These are phyloP conservation scores for Pachysolen tannophilus DNA, from an alignment of 805 yeast species.

Conservation along the genomic window DNA sequence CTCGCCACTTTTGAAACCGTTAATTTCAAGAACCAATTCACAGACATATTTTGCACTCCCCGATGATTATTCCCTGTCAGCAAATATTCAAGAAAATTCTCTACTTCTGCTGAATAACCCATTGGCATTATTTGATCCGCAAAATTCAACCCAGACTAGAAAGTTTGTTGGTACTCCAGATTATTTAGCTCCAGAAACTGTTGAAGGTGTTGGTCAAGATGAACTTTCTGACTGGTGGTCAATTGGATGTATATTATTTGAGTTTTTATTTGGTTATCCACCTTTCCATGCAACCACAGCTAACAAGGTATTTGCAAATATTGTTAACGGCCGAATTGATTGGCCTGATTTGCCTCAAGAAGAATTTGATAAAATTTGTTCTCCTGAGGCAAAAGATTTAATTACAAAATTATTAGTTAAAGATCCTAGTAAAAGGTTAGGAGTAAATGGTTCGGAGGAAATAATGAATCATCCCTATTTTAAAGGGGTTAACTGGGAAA, in stretches of 20 bases:
- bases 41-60: slow-evolving; percentile 50
- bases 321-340: slow-evolving; percentile 61
- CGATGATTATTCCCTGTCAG: slow-evolving; percentile 34
- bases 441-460: slow-evolving; percentile 72
- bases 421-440: slow-evolving; percentile 64
- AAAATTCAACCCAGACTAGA: slow-evolving; percentile 42
- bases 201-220: slow-evolving; percentile 74
- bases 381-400: slow-evolving; percentile 67
- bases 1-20: slow-evolving; percentile 43
- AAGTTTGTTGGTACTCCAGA: slow-evolving; percentile 96
- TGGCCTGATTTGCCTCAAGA: slow-evolving; percentile 72
- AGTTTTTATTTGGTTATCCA: slow-evolving; percentile 85
- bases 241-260: slow-evolving; percentile 90
- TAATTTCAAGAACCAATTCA: slow-evolving; percentile 39
- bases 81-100: slow-evolving; percentile 20
- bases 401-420: slow-evolving; percentile 52
- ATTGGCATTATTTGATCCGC: slow-evolving; percentile 72
- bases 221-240: slow-evolving; percentile 99
- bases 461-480: slow-evolving; percentile 77
- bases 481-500: slow-evolving; percentile 63
- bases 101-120: slow-evolving; percentile 6
- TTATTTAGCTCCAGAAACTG: slow-evolving; percentile 94
- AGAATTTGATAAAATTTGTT: slow-evolving; percentile 43
- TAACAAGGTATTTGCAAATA: slow-evolving; percentile 73
- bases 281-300: slow-evolving; percentile 87